Evolutionary conservation across 2,329 filamentous ascomycete species (phyloP), one percentile per base, ranked within the genome.

Genomic region (Cladosporium velox): DNA sequence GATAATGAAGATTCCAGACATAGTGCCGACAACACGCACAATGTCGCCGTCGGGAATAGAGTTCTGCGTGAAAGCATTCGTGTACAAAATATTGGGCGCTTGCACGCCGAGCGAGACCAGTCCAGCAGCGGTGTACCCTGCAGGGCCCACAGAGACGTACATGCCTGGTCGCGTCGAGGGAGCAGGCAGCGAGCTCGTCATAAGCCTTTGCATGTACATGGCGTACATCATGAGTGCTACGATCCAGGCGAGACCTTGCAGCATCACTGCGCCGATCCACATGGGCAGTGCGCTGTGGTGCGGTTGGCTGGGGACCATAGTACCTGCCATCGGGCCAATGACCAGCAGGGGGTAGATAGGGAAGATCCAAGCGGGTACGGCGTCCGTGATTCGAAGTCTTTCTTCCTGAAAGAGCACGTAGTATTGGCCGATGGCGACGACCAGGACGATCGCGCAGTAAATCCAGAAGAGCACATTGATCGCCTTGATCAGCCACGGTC

Each of bases 401-500:
- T 64, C 61, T 57, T 64, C 61, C 8, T 64, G 61, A 35, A 64
- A 64, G 1, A 75, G 63, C 7, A 73, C 63, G 58, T 71, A 72
- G 66, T 75, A 80, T 75, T 92, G 89, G 0, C 83, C 80, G 2
- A 91, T 78, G 4, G 88, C 88, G 0, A 90, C 76, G 3, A 83
- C 67, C 47, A 91, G 83, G 0, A 89, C 88, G 28, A 84, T 75
- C 2, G 80, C 79, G 15, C 88, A 83, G 73, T 93, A 93, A 1
- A 83, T 77, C 90, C 91, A 93, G 76, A 92, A 93, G 3, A 86
- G 81, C 0, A 88, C 81, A 62, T 88, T 82, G 3, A 92, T 83
- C 0, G 83, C 84, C 73, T 82, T 84, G 1, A 85, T 78, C 12
- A 91, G 84, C 72, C 85, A 84, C 0, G 78, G 72, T 0, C 86